These are phyloP conservation scores for Brassica napus DNA, from an alignment of 345 rosid genomes.

Conservation along the genomic window Da-Ae NC_063436.1:5120501-5121000, in stretches of 20 bases:
- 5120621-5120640: conserved; percentile 86
- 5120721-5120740: conserved; percentile 48
- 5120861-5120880: conserved; percentile 41
- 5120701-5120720: conserved; percentile 29
- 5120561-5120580: conserved; percentile 72
- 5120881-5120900: conserved; percentile 38
- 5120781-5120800: conserved; percentile 53
- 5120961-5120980: conserved; percentile 37
- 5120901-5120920: conserved; percentile 24
- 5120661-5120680: conserved; percentile 59
- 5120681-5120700: conserved; percentile 39
- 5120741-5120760: conserved; percentile 63
- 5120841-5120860: conserved; percentile 43
- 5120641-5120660: conserved; percentile 65
- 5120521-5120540: conserved; percentile 85
- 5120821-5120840: conserved; percentile 40
- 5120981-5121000: background rate
- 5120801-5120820: conserved; percentile 23
- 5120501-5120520: conserved; percentile 77
- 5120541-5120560: conserved; percentile 75
- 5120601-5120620: conserved; percentile 84
- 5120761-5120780: conserved; percentile 52
- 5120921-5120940: conserved; percentile 59
- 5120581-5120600: conserved; percentile 73
- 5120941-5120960: conserved; percentile 40